phyloP scores from a whole-genome alignment of 148 eudicot species.

The Silene conica region DNA sequence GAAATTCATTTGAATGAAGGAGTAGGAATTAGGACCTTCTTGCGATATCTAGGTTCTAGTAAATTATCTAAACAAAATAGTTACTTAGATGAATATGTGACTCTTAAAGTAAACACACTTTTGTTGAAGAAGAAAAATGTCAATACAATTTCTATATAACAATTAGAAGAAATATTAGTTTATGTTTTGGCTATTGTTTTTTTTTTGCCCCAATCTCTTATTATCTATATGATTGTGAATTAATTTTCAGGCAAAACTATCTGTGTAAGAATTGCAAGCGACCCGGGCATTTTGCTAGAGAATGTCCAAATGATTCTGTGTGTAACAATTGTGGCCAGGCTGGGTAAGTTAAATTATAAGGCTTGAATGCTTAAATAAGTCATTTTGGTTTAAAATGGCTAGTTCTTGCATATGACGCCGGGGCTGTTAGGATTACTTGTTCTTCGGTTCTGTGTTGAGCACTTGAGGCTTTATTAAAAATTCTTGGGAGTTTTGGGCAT shows the following conservation, averaged over 20 bases:
- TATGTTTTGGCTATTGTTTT: neutral
- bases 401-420: neutral
- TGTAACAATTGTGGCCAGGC: conserved; percentile 71
- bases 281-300: conserved; percentile 68
- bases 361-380: neutral
- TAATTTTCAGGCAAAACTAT: conserved; percentile 42
- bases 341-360: conserved; percentile 38
- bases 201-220: neutral
- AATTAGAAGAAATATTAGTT: neutral
- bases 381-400: neutral
- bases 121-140: too few relatives aligned
- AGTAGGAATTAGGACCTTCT: too few relatives aligned
- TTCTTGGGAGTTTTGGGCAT: too few relatives aligned
- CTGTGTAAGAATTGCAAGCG: conserved; percentile 68
- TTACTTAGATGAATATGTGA: too few relatives aligned
- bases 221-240: neutral
- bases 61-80: too few relatives aligned
- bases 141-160: too few relatives aligned
- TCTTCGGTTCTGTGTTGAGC: neutral
- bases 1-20: too few relatives aligned
- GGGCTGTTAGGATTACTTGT: neutral
- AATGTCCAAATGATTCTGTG: conserved; percentile 62
- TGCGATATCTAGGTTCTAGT: too few relatives aligned
- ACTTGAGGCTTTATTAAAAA: too few relatives aligned
- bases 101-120: too few relatives aligned